Percentiles rank a stretch among this genome's conserved stretches.
Conservation (phyloP, 2,329 filamentous ascomycete genomes). For the Stromatinia cepivora region DNA sequence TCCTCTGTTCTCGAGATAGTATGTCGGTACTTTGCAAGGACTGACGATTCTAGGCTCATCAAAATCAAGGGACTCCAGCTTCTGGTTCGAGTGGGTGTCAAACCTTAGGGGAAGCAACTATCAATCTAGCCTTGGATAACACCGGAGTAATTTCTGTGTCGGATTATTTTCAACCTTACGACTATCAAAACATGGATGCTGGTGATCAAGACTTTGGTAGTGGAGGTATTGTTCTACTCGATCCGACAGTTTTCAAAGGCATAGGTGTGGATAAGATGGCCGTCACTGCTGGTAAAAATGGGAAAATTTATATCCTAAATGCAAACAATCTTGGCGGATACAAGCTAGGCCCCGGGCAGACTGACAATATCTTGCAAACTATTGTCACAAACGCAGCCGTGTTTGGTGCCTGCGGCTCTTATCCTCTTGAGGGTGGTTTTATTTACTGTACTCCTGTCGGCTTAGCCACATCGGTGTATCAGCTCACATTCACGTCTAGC, state of each 20-base stretch:
- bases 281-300: constrained; percentile 45
- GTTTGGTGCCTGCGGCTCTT: constrained; percentile 45
- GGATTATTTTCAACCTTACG: constrained; percentile 48
- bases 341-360: constrained; percentile 42
- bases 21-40: background rate
- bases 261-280: constrained; percentile 43
- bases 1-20: background rate
- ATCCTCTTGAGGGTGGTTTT: constrained; percentile 47
- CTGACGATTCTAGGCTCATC: constrained; percentile 34
- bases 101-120: constrained; percentile 48
- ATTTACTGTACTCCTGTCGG: constrained; percentile 45
- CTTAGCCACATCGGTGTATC: constrained; percentile 42
- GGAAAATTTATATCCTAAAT: constrained; percentile 45
- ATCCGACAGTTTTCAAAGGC: constrained; percentile 42
- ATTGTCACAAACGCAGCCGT: constrained; percentile 41
- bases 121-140: constrained; percentile 45
- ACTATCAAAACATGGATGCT: constrained; percentile 43
- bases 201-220: constrained; percentile 46
- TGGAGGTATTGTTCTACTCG: constrained; percentile 42
- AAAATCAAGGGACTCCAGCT: constrained; percentile 41
- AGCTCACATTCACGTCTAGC: constrained; percentile 38
- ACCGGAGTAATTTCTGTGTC: constrained; percentile 39
- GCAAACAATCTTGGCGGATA: constrained; percentile 47
- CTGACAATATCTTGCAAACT: constrained; percentile 44
- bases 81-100: constrained; percentile 39